These are phyloP conservation scores for Leishmania tarentolae DNA, from an alignment of 208 protist genomes.

Conservation along the genomic window DNA sequence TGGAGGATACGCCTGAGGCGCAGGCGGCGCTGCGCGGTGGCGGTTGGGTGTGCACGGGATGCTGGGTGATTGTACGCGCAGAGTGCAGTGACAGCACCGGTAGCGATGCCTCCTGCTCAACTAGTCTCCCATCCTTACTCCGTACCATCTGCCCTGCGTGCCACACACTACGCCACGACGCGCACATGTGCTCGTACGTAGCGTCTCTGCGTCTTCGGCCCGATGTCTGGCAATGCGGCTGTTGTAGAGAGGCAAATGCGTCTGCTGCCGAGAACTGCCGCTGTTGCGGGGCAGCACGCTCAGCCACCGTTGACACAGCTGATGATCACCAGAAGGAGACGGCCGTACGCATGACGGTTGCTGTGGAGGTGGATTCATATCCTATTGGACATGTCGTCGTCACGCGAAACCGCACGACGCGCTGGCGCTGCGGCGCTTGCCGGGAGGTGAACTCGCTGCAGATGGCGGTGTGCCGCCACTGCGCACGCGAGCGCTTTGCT, in stretches of 20 bases:
- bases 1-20: constrained; percentile 30
- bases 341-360: constrained; percentile 21
- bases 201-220: constrained; percentile 18
- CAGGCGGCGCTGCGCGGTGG: constrained; percentile 37
- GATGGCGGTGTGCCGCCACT: constrained; percentile 51
- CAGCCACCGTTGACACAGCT: constrained; percentile 2
- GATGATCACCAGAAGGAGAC: neutral
- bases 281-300: constrained; percentile 31
- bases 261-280: constrained; percentile 31
- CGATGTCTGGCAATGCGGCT: constrained; percentile 42
- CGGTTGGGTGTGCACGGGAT: constrained; percentile 64
- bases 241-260: constrained; percentile 52
- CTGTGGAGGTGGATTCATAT: constrained; percentile 40
- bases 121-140: constrained; percentile 8
- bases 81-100: neutral
- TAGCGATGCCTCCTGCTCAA: neutral
- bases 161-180: constrained; percentile 61
- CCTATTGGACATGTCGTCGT: constrained; percentile 59
- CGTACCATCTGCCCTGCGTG: constrained; percentile 59
- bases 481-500: constrained; percentile 52
- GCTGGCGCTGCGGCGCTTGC: constrained; percentile 72
- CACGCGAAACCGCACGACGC: constrained; percentile 51
- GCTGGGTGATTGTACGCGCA: constrained; percentile 35
- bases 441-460: constrained; percentile 71
- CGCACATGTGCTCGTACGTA: constrained; percentile 6